Conservation (phyloP, 2,329 filamentous ascomycete genomes). For the Colletotrichum cordylinicola region DNA sequence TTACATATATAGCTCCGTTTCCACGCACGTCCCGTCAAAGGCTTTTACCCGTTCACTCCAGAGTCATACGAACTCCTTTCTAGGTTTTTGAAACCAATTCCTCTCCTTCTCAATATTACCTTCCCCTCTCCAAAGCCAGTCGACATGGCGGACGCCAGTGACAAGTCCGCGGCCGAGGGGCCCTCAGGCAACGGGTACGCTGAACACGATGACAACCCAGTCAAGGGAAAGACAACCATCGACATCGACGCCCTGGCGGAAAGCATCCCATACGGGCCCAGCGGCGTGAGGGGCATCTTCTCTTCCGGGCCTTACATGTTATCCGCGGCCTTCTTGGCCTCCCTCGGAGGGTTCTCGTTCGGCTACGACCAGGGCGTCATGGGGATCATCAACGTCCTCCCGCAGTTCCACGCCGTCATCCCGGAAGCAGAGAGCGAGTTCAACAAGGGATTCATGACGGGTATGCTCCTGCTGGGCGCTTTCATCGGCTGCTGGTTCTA, state of each 20-base stretch:
- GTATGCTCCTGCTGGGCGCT: conserved; percentile 46
- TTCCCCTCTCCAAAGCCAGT: neutral
- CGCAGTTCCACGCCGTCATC: conserved; percentile 45
- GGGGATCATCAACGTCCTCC: conserved; percentile 49
- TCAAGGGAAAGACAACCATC: neutral
- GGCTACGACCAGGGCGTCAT: conserved; percentile 44
- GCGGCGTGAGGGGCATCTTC: conserved; percentile 6
- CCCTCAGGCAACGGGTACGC: neutral
- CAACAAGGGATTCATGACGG: conserved; percentile 39
- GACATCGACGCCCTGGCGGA: conserved; percentile 1
- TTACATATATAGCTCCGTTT: neutral
- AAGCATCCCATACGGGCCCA: conserved; percentile 10
- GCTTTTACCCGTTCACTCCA: neutral
- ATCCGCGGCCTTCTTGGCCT: conserved; percentile 38
- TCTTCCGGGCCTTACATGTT: neutral
- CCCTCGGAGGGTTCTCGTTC: conserved; percentile 36
- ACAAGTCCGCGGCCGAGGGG: neutral
- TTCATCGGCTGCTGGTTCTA: conserved; percentile 40
- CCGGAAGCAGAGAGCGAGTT: conserved; percentile 31
- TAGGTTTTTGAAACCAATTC: neutral
- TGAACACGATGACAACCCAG: conserved; percentile 7
- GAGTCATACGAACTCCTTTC: neutral
- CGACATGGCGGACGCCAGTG: neutral
- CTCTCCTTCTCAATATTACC: neutral
- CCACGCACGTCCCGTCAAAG: neutral